These are phyloP conservation scores for Hymenoscyphus scutula DNA, from an alignment of 2,329 filamentous ascomycete species.

Conservation along the genomic window DNA sequence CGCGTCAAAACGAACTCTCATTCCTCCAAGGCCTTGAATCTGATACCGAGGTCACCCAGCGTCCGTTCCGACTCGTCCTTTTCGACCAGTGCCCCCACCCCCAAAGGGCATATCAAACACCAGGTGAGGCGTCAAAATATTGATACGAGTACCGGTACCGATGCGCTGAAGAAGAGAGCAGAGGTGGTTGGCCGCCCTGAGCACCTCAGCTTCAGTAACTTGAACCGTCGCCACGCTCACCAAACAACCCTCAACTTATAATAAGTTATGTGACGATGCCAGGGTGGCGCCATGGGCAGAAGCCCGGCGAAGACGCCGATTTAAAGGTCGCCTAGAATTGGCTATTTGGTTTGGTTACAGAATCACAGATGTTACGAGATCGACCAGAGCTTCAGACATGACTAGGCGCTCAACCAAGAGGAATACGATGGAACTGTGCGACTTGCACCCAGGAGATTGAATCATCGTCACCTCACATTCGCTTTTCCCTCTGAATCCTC, in stretches of 20 bases:
- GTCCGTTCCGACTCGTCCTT: slow-evolving; percentile 24
- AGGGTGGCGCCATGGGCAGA: background rate
- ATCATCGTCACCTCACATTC: background rate
- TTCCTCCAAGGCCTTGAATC: slow-evolving; percentile 18
- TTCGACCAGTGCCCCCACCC: slow-evolving; percentile 15
- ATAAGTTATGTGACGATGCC: background rate
- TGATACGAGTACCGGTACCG: no score
- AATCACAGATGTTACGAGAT: background rate
- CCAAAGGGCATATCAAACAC: slow-evolving; percentile 17
- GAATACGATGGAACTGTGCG: background rate
- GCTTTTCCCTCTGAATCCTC: background rate
- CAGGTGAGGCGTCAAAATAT: slow-evolving; percentile 14
- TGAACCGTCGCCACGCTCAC: background rate
- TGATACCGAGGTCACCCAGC: slow-evolving; percentile 14
- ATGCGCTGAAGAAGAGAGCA: slow-evolving; percentile 7
- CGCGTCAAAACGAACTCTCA: slow-evolving; percentile 25
- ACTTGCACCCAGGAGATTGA: background rate
- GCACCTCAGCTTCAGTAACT: background rate
- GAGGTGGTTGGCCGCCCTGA: background rate
- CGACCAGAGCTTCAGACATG: background rate
- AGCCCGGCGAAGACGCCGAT: background rate
- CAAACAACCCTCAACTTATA: background rate
- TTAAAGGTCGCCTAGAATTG: background rate
- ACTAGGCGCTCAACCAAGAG: background rate
- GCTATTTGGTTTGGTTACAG: background rate